Evolutionary conservation across 371 early-diverging fungal species (phyloP).

Genomic region (Apophysomyces ossiformis): DNA sequence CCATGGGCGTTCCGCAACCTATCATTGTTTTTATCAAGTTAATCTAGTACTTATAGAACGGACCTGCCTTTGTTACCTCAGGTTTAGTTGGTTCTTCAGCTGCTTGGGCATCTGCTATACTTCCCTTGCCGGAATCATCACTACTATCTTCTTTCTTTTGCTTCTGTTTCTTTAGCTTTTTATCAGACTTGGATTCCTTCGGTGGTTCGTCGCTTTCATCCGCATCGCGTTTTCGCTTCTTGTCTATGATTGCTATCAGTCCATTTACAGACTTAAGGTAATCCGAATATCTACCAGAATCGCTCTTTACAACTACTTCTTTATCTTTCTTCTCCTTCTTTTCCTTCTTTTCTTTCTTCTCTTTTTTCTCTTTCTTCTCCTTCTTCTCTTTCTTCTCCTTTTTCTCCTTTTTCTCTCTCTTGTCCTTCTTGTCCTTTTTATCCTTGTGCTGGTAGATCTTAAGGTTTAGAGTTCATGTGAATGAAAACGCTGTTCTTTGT

Average conservation of each 20-base stretch:
- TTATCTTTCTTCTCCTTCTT: background rate
- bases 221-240: slow-evolving; percentile 21
- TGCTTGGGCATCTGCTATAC: background rate
- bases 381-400: background rate
- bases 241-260: slow-evolving; percentile 6
- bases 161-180: slow-evolving; percentile 23
- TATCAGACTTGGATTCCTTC: slow-evolving; percentile 23
- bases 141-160: slow-evolving; percentile 4
- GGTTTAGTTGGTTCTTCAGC: background rate
- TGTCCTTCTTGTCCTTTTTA: slow-evolving; percentile 7
- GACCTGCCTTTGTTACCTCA: background rate
- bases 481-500: background rate
- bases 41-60: too few relatives aligned
- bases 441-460: background rate
- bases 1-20: slow-evolving; percentile 37
- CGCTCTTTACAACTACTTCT: background rate
- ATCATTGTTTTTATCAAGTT: background rate
- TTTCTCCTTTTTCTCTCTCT: background rate
- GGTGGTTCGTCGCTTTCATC: slow-evolving; percentile 3
- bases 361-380: background rate
- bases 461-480: background rate
- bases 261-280: background rate
- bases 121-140: background rate
- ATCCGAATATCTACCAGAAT: too few relatives aligned
- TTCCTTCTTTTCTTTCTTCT: background rate